Evolutionary conservation across 139 green algal genomes (phyloP).

Genomic region (Astrephomene gubernaculifera): DNA sequence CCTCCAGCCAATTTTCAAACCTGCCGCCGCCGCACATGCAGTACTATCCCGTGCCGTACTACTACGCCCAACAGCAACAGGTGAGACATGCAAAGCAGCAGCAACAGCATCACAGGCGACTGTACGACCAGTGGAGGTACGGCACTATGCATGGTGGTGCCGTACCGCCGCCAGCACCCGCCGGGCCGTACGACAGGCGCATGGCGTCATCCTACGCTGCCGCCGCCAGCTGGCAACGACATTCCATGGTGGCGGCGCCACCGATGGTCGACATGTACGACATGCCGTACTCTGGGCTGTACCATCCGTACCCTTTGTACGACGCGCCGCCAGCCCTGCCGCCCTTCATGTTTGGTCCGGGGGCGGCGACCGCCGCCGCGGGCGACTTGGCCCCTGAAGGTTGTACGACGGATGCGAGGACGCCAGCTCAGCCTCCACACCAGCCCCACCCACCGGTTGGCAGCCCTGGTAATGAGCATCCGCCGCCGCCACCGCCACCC

Average conservation of each 20-base stretch:
- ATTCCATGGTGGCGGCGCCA: background rate
- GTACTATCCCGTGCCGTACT: constrained; percentile 35
- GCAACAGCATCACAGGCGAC: background rate
- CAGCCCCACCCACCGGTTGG: too few relatives aligned
- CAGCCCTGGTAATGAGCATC: too few relatives aligned
- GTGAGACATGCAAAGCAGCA: background rate
- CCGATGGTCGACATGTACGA: background rate
- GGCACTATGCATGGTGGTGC: background rate
- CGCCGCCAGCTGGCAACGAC: background rate
- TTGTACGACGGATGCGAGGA: too few relatives aligned
- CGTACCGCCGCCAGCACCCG: background rate
- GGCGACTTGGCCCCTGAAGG: background rate
- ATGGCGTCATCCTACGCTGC: background rate
- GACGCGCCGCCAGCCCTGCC: background rate
- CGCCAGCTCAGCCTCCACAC: too few relatives aligned
- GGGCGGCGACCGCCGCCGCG: too few relatives aligned
- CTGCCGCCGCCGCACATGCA: constrained; percentile 32
- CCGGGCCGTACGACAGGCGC: background rate
- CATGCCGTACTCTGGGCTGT: background rate
- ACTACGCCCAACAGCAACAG: constrained; percentile 38
- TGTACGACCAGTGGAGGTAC: constrained; percentile 10
- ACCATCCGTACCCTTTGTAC: background rate
- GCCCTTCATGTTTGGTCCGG: background rate
- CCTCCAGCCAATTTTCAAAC: constrained; percentile 32
- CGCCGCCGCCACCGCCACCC: too few relatives aligned